Conservation (phyloP, 139 green algal genomes). For the Closterium sp. region DNA sequence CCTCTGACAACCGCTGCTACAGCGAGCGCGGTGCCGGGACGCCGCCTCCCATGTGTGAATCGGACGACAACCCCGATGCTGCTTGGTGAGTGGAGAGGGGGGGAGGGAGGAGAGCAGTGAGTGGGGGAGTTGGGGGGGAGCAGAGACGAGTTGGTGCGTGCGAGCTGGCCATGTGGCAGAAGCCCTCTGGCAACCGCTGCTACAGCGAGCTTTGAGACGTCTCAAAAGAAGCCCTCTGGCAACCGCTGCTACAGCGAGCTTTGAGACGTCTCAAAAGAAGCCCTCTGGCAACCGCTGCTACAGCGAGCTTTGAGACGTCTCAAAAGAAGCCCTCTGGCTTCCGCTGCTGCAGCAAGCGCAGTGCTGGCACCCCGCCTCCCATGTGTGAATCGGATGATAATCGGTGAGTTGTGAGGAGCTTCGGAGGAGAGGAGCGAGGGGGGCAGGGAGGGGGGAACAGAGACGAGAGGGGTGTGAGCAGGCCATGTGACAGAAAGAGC, state of each 20-base stretch:
- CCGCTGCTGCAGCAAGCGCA: neutral
- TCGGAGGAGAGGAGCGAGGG: neutral
- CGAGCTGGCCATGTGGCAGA: neutral
- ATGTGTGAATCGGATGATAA: slow-evolving; percentile 33
- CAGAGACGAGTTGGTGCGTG: neutral
- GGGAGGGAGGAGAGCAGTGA: neutral
- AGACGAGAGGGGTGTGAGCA: too few species aligned
- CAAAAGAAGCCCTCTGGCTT: too few species aligned
- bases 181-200: slow-evolving; percentile 33
- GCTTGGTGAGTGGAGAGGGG: slow-evolving; percentile 14
- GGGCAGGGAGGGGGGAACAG: neutral
- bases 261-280: too few species aligned
- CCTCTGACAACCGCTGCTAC: slow-evolving; percentile 26
- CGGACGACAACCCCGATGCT: slow-evolving; percentile 36
- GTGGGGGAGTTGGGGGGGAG: neutral
- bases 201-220: slow-evolving; percentile 16
- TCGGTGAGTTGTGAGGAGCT: slow-evolving; percentile 17
- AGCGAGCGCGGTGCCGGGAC: neutral
- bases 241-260: slow-evolving; percentile 23
- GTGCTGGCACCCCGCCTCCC: neutral
- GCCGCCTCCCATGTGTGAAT: slow-evolving; percentile 6
- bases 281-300: slow-evolving; percentile 25
- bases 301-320: too few species aligned
- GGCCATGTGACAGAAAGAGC: neutral
- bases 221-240: slow-evolving; percentile 37